Conservation (phyloP, 2,329 filamentous ascomycete genomes). For the Cordyceps sp. region DNA sequence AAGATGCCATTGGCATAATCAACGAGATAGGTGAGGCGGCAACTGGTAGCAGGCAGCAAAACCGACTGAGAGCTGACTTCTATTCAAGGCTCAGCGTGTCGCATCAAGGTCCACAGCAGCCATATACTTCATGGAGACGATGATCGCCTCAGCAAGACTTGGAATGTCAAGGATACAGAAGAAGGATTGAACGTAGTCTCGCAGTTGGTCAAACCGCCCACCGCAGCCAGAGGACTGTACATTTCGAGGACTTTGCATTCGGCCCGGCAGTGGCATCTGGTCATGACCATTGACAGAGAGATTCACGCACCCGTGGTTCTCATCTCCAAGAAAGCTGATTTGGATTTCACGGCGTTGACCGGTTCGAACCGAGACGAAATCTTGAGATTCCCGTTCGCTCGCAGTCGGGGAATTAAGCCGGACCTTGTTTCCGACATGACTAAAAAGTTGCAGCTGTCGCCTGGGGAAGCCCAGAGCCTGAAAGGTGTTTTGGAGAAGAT, state of each 20-base stretch:
- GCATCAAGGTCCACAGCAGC: too few relatives aligned
- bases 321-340: slow-evolving; percentile 11
- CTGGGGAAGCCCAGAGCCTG: slow-evolving; percentile 4
- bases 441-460: neutral
- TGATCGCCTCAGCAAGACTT: too few relatives aligned
- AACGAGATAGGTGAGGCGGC: too few relatives aligned
- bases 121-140: too few relatives aligned
- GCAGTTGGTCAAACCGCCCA: too few relatives aligned
- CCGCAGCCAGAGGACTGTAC: slow-evolving; percentile 15
- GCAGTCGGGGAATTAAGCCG: slow-evolving; percentile 11
- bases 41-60: neutral
- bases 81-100: too few relatives aligned
- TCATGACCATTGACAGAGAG: slow-evolving; percentile 25
- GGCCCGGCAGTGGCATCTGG: slow-evolving; percentile 21
- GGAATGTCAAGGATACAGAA: too few relatives aligned
- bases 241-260: slow-evolving; percentile 15
- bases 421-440: slow-evolving; percentile 7
- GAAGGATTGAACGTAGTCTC: too few relatives aligned
- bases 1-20: too few relatives aligned
- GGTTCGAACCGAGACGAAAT: slow-evolving; percentile 1
- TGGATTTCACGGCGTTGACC: slow-evolving; percentile 7
- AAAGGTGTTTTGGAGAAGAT: slow-evolving; percentile 7
- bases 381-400: slow-evolving; percentile 8
- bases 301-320: slow-evolving; percentile 19
- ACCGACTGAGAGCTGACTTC: neutral